Evolutionary conservation across 78 protist species (phyloP).

Genomic region (Chrysochromulina tobinii): DNA sequence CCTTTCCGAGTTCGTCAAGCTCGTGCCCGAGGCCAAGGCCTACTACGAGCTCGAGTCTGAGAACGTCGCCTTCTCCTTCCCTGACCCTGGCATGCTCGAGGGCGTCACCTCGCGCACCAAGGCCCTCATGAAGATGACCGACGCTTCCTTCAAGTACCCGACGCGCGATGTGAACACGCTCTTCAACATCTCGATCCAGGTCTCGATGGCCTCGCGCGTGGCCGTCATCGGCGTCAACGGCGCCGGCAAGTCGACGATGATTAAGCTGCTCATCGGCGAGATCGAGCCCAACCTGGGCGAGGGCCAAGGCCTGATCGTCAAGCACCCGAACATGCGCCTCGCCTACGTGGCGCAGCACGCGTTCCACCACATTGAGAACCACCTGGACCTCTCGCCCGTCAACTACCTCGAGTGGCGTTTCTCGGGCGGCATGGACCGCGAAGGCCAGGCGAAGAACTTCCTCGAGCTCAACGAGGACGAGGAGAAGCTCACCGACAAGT

Average conservation of each 20-base stretch:
- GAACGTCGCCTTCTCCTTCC: constrained; percentile 67
- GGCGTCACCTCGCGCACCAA: constrained; percentile 70
- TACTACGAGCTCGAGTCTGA: constrained; percentile 61
- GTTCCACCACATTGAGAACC: constrained; percentile 48
- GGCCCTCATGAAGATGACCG: constrained; percentile 67
- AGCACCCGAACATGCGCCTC: constrained; percentile 58
- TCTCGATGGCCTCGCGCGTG: constrained; percentile 64
- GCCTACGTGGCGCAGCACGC: constrained; percentile 59
- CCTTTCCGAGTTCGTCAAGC: constrained; percentile 57
- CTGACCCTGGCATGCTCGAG: constrained; percentile 69
- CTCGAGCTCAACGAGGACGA: constrained; percentile 45
- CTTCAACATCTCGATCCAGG: constrained; percentile 49
- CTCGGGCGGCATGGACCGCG: constrained; percentile 39
- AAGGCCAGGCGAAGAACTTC: constrained; percentile 27
- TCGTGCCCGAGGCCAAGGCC: constrained; percentile 67
- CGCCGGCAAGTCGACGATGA: constrained; percentile 65
- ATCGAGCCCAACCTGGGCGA: constrained; percentile 53
- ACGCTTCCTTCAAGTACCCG: constrained; percentile 66
- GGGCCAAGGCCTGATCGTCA: constrained; percentile 15
- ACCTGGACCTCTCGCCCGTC: constrained; percentile 48
- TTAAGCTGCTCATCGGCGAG: constrained; percentile 66
- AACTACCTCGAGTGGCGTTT: constrained; percentile 67
- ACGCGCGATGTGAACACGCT: constrained; percentile 56
- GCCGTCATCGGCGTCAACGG: constrained; percentile 66
- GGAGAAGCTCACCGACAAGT: constrained; percentile 38